Evolutionary conservation across 371 early-diverging fungal species (phyloP), one percentile per base, ranked within the genome.

Genomic region (Rhizopus arrhizus): DNA sequence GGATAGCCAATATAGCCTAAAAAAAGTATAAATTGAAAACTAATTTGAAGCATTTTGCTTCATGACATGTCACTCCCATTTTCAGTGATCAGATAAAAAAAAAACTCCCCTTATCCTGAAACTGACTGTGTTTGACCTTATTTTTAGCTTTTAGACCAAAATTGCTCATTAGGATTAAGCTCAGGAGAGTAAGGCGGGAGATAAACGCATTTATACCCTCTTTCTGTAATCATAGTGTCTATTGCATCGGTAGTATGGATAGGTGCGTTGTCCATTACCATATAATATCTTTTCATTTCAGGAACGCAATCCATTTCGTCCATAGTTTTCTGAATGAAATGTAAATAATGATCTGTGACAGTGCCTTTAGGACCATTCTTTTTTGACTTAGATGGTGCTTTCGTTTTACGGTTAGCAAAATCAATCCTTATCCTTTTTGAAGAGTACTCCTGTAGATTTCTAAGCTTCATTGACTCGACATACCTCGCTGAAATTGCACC

Each of bases 311-410:
- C n/a, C n/a, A n/a, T n/a, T n/a, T n/a, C n/a, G n/a, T n/a, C n/a
- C n/a, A n/a, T n/a, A n/a, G n/a, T n/a, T n/a, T n/a, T n/a, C n/a
- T n/a, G n/a, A n/a, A n/a, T n/a, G n/a, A n/a, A n/a, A n/a, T n/a
- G n/a, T n/a, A n/a, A n/a, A 48, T 34, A 52, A 48, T 48, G 52
- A n/a, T 36, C 52, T 9, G 52, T 52, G 52, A 46, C 52, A 51
- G 61, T 61, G 6, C 61, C 61, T 61, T 54, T 54, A 36, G 54
- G 41, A 42, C 48, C 33, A 61, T 46, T 46, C 49, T 61, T 61
- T 15, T 61, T 61, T 56, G 52, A 43, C 51, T 62, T 62, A 16
- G 56, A 62, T 62, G 56, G 56, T 41, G 56, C 62, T 62, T 58
- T 64, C 40, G 40, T 53, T 58, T 64, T 53, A 41, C 53, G 58